A percentile compares a stretch with the other conserved stretches of the same genome.
Evolutionary conservation across 2,329 filamentous ascomycete genomes (phyloP).

Genomic region (Colletotrichum brevisporum): DNA sequence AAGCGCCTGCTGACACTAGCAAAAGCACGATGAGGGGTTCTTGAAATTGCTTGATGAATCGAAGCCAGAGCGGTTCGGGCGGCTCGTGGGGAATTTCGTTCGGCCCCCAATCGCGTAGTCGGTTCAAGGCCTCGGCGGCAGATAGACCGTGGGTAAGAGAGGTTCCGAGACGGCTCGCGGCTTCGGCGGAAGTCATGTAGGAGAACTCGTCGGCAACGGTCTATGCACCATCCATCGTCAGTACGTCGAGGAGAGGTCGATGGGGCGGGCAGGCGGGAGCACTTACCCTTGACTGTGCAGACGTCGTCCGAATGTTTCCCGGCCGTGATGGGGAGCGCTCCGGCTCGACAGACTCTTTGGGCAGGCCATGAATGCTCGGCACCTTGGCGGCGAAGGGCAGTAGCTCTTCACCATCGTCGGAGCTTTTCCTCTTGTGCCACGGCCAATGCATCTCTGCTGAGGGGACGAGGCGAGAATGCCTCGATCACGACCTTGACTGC

Average conservation of each 20-base stretch:
- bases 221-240: conserved; percentile 49
- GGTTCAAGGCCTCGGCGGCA: conserved; percentile 83
- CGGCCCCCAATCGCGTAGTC: conserved; percentile 84
- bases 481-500: conserved; percentile 37
- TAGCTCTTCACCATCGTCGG: conserved; percentile 50
- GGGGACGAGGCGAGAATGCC: conserved; percentile 28
- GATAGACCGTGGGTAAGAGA: conserved; percentile 88
- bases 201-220: conserved; percentile 72
- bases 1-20: conserved; percentile 88
- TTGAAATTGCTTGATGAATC: conserved; percentile 96
- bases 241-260: not conserved
- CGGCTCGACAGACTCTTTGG: conserved; percentile 45
- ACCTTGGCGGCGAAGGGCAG: conserved; percentile 51
- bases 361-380: conserved; percentile 49
- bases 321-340: conserved; percentile 52
- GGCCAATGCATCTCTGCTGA: conserved; percentile 53
- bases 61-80: conserved; percentile 93
- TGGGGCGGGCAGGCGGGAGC: conserved; percentile 12
- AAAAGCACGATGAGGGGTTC: conserved; percentile 95
- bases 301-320: conserved; percentile 64
- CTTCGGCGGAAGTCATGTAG: conserved; percentile 81
- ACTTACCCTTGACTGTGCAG: conserved; percentile 69
- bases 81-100: conserved; percentile 97
- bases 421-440: conserved; percentile 51
- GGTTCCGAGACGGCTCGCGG: conserved; percentile 82